Evolutionary conservation across 208 protist species (phyloP).

Genomic region (Endotrypanum monterogeii): DNA sequence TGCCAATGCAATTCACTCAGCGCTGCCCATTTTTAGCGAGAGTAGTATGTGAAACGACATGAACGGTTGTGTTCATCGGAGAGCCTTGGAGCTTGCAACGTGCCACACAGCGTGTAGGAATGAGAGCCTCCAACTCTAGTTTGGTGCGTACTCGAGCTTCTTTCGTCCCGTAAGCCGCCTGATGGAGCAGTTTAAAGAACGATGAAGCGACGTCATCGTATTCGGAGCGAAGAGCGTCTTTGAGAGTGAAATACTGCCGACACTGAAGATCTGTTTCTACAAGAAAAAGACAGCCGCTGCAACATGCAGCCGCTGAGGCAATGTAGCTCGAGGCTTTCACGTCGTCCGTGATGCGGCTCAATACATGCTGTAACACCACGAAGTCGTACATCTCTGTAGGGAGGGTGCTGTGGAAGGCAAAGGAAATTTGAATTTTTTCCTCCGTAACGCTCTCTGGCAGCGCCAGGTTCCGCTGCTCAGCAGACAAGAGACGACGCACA

Average conservation of each 20-base stretch:
- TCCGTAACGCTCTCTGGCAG: constrained; percentile 8
- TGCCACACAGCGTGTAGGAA: constrained; percentile 28
- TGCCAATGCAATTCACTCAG: background rate
- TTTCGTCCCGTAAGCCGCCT: constrained; percentile 36
- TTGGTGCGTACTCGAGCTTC: constrained; percentile 47
- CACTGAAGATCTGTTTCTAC: constrained; percentile 71
- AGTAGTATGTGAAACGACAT: constrained; percentile 17
- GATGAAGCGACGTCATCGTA: constrained; percentile 49
- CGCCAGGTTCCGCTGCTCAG: constrained; percentile 16
- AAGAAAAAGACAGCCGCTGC: constrained; percentile 54
- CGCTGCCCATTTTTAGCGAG: background rate
- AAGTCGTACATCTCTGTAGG: constrained; percentile 55
- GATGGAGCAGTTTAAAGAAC: constrained; percentile 58
- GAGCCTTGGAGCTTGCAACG: constrained; percentile 76
- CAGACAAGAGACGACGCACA: constrained; percentile 22
- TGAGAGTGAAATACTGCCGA: constrained; percentile 63
- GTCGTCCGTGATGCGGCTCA: constrained; percentile 41
- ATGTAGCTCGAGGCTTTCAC: constrained; percentile 34
- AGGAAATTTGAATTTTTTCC: constrained; percentile 18
- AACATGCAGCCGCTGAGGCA: background rate
- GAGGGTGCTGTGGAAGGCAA: constrained; percentile 21
- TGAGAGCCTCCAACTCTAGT: constrained; percentile 38
- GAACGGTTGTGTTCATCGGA: constrained; percentile 71
- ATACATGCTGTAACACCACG: constrained; percentile 74
- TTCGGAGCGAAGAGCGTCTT: constrained; percentile 25